Evolutionary conservation across 305 asterid species (phyloP).

Genomic region (Ilex paraguariensis): DNA sequence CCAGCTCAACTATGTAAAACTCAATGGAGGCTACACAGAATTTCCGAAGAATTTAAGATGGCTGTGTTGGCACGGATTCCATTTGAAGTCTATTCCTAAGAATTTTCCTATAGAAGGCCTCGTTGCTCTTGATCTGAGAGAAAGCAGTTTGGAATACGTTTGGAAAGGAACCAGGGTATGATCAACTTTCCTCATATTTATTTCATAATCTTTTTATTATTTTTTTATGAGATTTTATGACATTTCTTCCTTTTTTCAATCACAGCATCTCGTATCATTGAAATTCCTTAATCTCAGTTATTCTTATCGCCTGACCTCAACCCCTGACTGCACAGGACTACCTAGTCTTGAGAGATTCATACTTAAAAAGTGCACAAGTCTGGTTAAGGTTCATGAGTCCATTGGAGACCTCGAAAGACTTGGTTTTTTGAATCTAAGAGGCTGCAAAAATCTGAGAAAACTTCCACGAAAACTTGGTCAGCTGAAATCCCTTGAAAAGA

Average conservation of each 20-base stretch:
- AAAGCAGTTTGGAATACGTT: background rate
- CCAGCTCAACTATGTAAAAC: background rate
- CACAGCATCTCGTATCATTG: background rate
- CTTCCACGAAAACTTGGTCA: background rate
- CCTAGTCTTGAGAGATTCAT: background rate
- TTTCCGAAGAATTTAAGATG: background rate
- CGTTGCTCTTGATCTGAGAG: background rate
- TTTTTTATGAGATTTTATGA: background rate
- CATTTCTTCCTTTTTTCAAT: no score
- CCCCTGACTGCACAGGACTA: background rate
- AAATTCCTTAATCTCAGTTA: background rate
- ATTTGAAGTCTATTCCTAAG: background rate
- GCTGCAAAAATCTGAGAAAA: background rate
- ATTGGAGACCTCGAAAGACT: background rate
- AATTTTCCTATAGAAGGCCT: background rate
- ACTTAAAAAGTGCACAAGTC: background rate
- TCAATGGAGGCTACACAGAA: background rate
- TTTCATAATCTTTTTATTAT: background rate
- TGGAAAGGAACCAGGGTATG: background rate
- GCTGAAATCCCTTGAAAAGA: background rate
- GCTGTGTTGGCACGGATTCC: background rate
- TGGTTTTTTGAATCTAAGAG: no score
- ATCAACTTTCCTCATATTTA: background rate
- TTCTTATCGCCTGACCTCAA: background rate
- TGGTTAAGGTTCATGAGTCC: background rate